phyloP scores from a whole-genome alignment of 805 yeast species.

The Metschnikowia gelsemii region DNA sequence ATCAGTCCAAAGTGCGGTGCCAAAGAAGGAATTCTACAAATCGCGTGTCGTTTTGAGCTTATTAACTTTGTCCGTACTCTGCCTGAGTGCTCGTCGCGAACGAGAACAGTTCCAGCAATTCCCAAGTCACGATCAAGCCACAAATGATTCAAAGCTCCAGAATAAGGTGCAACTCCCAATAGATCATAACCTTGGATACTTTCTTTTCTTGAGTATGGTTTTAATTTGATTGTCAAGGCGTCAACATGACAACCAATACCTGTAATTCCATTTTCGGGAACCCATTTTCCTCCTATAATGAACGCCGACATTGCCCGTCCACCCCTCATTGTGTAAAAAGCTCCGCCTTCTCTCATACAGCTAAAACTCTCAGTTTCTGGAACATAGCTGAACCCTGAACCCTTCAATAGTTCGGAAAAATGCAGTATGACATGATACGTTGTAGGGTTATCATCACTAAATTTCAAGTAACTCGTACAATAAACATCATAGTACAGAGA shows the following conservation, averaged over 20 bases:
- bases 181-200: conserved; percentile 33
- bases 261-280: conserved; percentile 28
- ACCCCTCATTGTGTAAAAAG: conserved; percentile 31
- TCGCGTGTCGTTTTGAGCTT: conserved; percentile 35
- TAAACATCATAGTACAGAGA: conserved; percentile 16
- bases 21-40: conserved; percentile 40
- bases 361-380: conserved; percentile 24
- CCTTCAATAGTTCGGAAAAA: conserved; percentile 24
- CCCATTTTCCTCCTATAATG: conserved; percentile 39
- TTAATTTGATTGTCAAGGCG: conserved; percentile 37
- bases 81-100: conserved; percentile 23
- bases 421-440: conserved; percentile 36
- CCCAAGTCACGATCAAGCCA: conserved; percentile 47
- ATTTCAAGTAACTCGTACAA: conserved; percentile 28
- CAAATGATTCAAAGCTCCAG: conserved; percentile 33
- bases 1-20: conserved; percentile 39
- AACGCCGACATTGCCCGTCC: conserved; percentile 40
- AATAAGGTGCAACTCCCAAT: conserved; percentile 43
- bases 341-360: conserved; percentile 17
- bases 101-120: conserved; percentile 38
- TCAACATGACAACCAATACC: conserved; percentile 38
- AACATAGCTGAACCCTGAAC: conserved; percentile 30
- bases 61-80: conserved; percentile 28
- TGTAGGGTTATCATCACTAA: conserved; percentile 42
- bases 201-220: conserved; percentile 27